Evolutionary conservation across 139 green algal genomes (phyloP), one percentile per base, ranked within the genome.

Genomic region (Picocystis salinarum): DNA sequence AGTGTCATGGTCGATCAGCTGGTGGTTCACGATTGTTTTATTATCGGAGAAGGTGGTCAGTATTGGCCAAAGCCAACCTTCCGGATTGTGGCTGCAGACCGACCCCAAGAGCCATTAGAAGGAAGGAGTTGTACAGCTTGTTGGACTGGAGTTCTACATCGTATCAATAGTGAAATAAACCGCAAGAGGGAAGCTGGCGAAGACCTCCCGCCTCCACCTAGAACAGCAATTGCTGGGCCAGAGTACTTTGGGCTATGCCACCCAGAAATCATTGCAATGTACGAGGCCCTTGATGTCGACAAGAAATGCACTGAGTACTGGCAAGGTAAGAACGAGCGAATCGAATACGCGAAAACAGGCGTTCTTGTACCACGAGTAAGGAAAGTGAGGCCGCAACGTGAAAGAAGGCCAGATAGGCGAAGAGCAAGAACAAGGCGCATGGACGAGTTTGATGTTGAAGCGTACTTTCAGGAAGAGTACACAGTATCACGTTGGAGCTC

Each of bases 181-280:
- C 51, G 40, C 18, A 36, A 20, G 9, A 33, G 6, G 31, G 31
- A 40, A n/a, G 59, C 57, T 4, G 82, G 82, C 11, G 79, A 91
- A 61, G 49, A 76, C 26, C 61, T 92, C 48, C 79, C 82, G 1
- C 76, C 78, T 13, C 73, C 82, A 0, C 82, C 82, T 28, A 83
- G 82, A 62, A 92, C 82, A 17, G 82, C 81, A 44, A 91, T 93
- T 26, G 79, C 82, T 0, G 82, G 82, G 0, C 77, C 82, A n/a
- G 82, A 91, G 51, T 92, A 91, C 66, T 93, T 93, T 73, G 82
- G 82, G 5, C 55, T 93, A 28, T 87, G 84, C 52, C 69, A 86
- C 59, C 52, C 52, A 2, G 70, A 80, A 34, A 63, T 70, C 44
- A 39, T 67, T 28, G 62, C 61, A 22, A 66, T 56, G 19, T 76